Conservation (phyloP, 148 eudicot species). For the Silene conica region DNA sequence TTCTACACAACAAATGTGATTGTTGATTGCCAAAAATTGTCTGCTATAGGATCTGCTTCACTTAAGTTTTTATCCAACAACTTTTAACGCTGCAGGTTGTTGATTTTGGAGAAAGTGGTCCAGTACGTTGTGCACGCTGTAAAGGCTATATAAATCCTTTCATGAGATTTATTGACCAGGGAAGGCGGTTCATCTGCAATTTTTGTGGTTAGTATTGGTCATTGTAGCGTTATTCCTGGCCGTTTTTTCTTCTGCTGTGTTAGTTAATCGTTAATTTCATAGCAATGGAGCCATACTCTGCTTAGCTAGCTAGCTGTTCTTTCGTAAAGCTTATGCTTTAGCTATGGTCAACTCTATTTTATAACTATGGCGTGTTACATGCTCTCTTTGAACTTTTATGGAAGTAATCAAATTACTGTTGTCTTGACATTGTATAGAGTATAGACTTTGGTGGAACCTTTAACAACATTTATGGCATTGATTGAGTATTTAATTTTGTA, state of each 20-base stretch:
- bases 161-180: slow-evolving; percentile 94
- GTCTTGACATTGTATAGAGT: not conserved
- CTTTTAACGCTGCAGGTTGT: slow-evolving; percentile 47
- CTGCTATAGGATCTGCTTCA: not conserved
- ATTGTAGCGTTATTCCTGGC: not conserved
- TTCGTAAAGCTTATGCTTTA: not conserved
- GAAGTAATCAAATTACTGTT: not conserved
- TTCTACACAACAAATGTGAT: not conserved
- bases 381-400: not conserved
- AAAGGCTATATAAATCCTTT: slow-evolving; percentile 97
- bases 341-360: not conserved
- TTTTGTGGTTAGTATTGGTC: slow-evolving; percentile 65
- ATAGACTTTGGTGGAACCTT: not conserved
- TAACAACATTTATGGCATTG: too few relatives aligned
- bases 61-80: not conserved
- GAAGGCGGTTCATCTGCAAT: slow-evolving; percentile 83
- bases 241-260: not conserved
- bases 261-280: not conserved
- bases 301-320: too few relatives aligned
- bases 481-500: too few relatives aligned
- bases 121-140: slow-evolving; percentile 97
- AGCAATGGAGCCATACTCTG: not conserved
- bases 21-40: not conserved
- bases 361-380: not conserved
- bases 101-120: slow-evolving; percentile 95